Evolutionary conservation across 345 rosid species (phyloP), one percentile per base, ranked within the genome.

Genomic region (Atalantia buxifolia): DNA sequence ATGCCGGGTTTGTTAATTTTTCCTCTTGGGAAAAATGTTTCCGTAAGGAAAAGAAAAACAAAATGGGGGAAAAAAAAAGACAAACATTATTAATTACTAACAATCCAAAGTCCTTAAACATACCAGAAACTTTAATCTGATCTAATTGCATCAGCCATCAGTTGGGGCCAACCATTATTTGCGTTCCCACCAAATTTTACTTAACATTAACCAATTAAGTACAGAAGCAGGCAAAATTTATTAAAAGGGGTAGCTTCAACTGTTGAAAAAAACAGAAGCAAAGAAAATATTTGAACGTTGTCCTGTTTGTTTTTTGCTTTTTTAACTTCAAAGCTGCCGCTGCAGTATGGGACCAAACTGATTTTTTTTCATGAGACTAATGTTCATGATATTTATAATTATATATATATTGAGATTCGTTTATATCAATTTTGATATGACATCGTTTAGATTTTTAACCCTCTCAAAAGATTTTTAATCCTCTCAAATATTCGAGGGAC

Each of bases 331-430:
- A 53, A 53, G 22, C 19, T 45, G 22, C 57, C 22, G 57, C 57
- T 48, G 48, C 61, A 6, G 71, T 28, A 65, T 65, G 62, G 71
- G 71, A 76, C 63, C 64, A 76, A 75, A 33, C 9, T 28, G 19
- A 12, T 1, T 36, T 0, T 1, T 4, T 33, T 36, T n/a, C n/a
- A n/a, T n/a, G n/a, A n/a, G n/a, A n/a, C n/a, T n/a, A n/a, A n/a
- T n/a, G n/a, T n/a, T n/a, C n/a, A n/a, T n/a, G n/a, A n/a, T n/a
- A n/a, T n/a, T n/a, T n/a, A n/a, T n/a, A n/a, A n/a, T n/a, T n/a
- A n/a, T n/a, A n/a, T n/a, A n/a, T n/a, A n/a, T n/a, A n/a, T n/a
- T n/a, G n/a, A n/a, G n/a, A n/a, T n/a, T n/a, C n/a, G n/a, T n/a
- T n/a, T n/a, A n/a, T n/a, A n/a, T n/a, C n/a, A n/a, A n/a, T n/a